Evolutionary conservation across 2,329 filamentous ascomycete genomes (phyloP).

Genomic region (Paraconiothyrium sp.): DNA sequence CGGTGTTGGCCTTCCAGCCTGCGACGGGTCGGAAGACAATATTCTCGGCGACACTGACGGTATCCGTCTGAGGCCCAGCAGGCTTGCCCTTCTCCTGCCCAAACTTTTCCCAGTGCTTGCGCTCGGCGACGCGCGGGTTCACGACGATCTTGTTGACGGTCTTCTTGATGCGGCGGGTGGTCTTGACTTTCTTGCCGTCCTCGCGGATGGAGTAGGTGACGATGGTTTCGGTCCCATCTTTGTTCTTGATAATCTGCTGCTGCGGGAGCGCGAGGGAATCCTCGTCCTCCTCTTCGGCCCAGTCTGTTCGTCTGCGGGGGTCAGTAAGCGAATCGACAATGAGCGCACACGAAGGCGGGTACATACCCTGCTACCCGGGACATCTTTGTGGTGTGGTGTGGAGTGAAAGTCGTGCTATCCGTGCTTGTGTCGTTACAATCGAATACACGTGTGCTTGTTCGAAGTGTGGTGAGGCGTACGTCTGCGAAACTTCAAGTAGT

Average conservation of each 20-base stretch:
- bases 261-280: slow-evolving; percentile 86
- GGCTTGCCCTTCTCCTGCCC: slow-evolving; percentile 87
- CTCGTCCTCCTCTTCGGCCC: slow-evolving; percentile 90
- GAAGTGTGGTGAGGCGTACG: slow-evolving; percentile 1
- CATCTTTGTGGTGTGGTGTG: slow-evolving; percentile 37
- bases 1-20: slow-evolving; percentile 91
- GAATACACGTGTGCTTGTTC: not conserved
- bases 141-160: slow-evolving; percentile 92
- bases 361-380: slow-evolving; percentile 51
- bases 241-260: slow-evolving; percentile 91
- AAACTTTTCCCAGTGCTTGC: slow-evolving; percentile 93
- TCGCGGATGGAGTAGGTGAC: slow-evolving; percentile 92
- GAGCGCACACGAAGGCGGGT: not conserved
- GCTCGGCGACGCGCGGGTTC: slow-evolving; percentile 95
- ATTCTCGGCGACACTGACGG: slow-evolving; percentile 95
- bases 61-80: slow-evolving; percentile 83
- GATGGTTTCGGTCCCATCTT: slow-evolving; percentile 97
- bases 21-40: slow-evolving; percentile 93
- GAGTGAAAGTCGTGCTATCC: not conserved
- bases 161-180: slow-evolving; percentile 92
- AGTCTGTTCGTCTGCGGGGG: slow-evolving; percentile 71
- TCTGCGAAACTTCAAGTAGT: slow-evolving; percentile 10
- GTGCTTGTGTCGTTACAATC: not conserved
- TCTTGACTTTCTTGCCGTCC: slow-evolving; percentile 94
- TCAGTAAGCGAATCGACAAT: slow-evolving; percentile 16